phyloP scores from a whole-genome alignment of 2,329 filamentous ascomycete genomes.

The Laburnicola sp. region DNA sequence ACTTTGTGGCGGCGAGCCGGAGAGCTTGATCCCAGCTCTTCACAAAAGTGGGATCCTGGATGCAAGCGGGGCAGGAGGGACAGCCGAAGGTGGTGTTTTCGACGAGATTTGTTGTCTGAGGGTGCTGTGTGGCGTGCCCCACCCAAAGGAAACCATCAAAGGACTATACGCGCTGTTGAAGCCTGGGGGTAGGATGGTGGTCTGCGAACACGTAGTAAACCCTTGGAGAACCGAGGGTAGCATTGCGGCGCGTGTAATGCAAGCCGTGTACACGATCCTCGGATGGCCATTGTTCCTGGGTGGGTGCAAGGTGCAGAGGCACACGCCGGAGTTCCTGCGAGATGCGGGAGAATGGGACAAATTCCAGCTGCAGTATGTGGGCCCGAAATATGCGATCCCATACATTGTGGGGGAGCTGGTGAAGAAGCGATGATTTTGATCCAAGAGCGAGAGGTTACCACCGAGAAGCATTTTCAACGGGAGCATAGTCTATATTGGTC shows the following conservation, averaged over 20 bases:
- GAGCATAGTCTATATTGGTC: no score
- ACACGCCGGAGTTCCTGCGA: slow-evolving; percentile 51
- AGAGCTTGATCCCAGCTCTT: slow-evolving; percentile 51
- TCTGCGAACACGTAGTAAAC: slow-evolving; percentile 61
- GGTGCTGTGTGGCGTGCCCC: slow-evolving; percentile 59
- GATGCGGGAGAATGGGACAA: slow-evolving; percentile 54
- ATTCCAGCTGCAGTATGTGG: slow-evolving; percentile 50
- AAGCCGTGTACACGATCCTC: slow-evolving; percentile 50
- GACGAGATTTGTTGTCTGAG: slow-evolving; percentile 60
- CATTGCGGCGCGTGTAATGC: slow-evolving; percentile 49
- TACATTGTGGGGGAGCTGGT: slow-evolving; percentile 44
- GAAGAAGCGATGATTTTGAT: slow-evolving; percentile 27
- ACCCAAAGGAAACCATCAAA: slow-evolving; percentile 49
- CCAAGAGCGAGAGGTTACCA: no score
- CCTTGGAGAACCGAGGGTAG: slow-evolving; percentile 54
- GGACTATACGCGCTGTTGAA: slow-evolving; percentile 56
- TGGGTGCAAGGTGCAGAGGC: slow-evolving; percentile 55
- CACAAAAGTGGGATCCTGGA: slow-evolving; percentile 48
- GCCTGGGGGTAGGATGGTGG: slow-evolving; percentile 58
- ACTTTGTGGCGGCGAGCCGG: slow-evolving; percentile 51
- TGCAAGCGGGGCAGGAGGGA: slow-evolving; percentile 22
- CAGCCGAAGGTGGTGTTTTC: slow-evolving; percentile 48
- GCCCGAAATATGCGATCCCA: slow-evolving; percentile 33
- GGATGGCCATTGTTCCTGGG: slow-evolving; percentile 59
- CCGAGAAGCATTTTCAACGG: no score